These are phyloP conservation scores for Echium plantagineum DNA, from an alignment of 257 asterid genomes.

Conservation along the genomic window DNA sequence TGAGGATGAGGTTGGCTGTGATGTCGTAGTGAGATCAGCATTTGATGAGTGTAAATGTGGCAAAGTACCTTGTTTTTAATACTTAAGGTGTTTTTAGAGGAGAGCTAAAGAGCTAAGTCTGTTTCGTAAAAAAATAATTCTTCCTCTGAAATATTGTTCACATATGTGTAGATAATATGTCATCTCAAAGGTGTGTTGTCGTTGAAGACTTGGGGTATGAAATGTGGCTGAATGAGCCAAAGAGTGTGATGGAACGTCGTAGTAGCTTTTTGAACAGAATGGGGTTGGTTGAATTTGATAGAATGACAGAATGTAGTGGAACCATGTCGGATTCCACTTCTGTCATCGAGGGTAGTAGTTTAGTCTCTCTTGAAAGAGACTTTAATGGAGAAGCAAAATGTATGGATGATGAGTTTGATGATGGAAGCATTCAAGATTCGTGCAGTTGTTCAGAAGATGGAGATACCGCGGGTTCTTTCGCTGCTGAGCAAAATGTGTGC, in stretches of 20 bases:
- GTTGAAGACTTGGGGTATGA: constrained; percentile 23
- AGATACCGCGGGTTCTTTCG: constrained; percentile 2
- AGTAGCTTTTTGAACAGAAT: constrained; percentile 24
- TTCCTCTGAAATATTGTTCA: constrained; percentile 4
- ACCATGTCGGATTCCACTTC: constrained; percentile 17
- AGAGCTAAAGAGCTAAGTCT: constrained; percentile 1
- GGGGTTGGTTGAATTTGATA: constrained; percentile 32
- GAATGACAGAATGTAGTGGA: constrained; percentile 18
- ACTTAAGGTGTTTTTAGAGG: constrained; percentile 10
- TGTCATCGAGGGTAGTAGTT: constrained; percentile 11
- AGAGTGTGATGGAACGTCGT: constrained; percentile 50
- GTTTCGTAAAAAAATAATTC: constrained; percentile 28
- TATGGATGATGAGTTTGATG: constrained; percentile 29
- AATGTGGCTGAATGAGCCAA: constrained; percentile 59
- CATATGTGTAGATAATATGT: constrained; percentile 27
- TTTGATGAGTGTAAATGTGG: constrained; percentile 14
- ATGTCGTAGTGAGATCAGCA: constrained; percentile 1
- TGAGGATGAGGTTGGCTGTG: constrained; percentile 42
- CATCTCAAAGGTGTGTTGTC: constrained; percentile 22
- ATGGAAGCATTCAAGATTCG: constrained; percentile 24
- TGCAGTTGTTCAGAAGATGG: constrained; percentile 12
- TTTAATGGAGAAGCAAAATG: constrained; percentile 41
- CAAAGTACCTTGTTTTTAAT: constrained; percentile 6
- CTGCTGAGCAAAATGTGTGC: constrained; percentile 1
- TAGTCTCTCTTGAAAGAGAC: constrained; percentile 25